Conservation (phyloP, 2,329 filamentous ascomycete species). For the Ascomycota sp. region DNA sequence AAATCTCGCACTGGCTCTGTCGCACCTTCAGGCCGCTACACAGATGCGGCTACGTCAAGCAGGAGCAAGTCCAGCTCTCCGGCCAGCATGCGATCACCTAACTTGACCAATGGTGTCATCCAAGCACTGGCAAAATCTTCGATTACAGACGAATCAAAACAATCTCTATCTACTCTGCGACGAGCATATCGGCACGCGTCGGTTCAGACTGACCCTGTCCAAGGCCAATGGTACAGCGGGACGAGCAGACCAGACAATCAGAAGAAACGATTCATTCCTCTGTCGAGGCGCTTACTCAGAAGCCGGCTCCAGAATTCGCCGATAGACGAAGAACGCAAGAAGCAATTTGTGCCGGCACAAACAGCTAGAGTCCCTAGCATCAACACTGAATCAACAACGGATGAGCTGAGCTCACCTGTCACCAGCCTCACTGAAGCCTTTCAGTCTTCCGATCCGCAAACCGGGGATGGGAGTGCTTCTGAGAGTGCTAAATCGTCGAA, state of each 20-base stretch:
- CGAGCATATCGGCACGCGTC: constrained; percentile 26
- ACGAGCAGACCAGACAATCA: constrained; percentile 13
- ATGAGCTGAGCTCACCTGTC: constrained; percentile 9
- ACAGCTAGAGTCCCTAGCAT: constrained; percentile 13
- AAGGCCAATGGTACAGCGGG: constrained; percentile 29
- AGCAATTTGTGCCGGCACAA: constrained; percentile 5
- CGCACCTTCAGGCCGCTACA: constrained; percentile 19
- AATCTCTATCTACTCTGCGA: constrained; percentile 16
- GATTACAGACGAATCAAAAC: constrained; percentile 11
- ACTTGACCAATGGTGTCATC: constrained; percentile 7
- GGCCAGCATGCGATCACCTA: constrained; percentile 18
- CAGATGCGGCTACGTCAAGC: constrained; percentile 27
- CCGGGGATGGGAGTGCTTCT: constrained; percentile 5
- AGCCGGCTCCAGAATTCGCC: constrained; percentile 20
- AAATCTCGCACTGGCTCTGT: constrained; percentile 18
- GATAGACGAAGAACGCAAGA: constrained; percentile 17
- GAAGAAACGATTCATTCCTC: constrained; percentile 26
- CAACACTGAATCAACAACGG: constrained; percentile 17
- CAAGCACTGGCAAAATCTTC: constrained; percentile 10
- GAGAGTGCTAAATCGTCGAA: constrained; percentile 1
- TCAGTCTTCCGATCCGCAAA: constrained; percentile 6
- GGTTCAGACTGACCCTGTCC: constrained; percentile 32
- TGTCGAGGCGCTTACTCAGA: constrained; percentile 29
- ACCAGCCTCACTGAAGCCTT: constrained; percentile 5
- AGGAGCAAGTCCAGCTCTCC: constrained; percentile 31